phyloP scores from a whole-genome alignment of 2,329 filamentous ascomycete genomes.

The Domatiomyces globalis region DNA sequence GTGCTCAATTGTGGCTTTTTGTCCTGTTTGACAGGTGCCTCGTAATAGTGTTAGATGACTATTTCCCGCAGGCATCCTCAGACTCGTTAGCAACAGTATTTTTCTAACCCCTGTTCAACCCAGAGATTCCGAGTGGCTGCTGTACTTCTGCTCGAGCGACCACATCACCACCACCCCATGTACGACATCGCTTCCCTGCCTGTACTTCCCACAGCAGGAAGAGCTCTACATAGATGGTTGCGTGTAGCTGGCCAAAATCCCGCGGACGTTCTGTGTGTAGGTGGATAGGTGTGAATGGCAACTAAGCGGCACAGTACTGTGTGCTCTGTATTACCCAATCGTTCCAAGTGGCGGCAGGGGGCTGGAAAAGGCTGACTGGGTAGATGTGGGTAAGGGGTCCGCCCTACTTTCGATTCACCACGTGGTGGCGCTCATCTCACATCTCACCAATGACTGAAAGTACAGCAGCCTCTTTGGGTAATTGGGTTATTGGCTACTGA shows the following conservation, averaged over 20 bases:
- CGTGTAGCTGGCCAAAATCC: background rate
- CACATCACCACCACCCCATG: background rate
- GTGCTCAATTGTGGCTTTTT: background rate
- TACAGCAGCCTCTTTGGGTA: background rate
- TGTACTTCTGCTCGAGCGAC: background rate
- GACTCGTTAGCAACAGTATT: background rate
- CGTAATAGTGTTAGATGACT: background rate
- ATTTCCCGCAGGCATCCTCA: background rate
- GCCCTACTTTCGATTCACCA: background rate
- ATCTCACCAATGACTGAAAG: background rate
- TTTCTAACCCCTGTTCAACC: background rate
- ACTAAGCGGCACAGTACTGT: background rate
- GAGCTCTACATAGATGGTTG: background rate
- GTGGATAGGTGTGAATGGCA: background rate
- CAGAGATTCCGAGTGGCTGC: background rate
- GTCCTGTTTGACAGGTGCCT: background rate
- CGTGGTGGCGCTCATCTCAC: background rate
- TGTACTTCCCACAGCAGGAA: background rate
- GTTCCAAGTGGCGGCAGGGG: background rate
- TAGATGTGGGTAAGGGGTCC: background rate
- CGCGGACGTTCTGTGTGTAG: background rate
- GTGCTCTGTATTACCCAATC: background rate
- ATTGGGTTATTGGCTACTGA: background rate
- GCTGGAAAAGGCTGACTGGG: too few species aligned
- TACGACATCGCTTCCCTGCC: background rate